Evolutionary conservation across 1,284 basidiomycete species (phyloP).

Genomic region (Macrocystidia cucumis): DNA sequence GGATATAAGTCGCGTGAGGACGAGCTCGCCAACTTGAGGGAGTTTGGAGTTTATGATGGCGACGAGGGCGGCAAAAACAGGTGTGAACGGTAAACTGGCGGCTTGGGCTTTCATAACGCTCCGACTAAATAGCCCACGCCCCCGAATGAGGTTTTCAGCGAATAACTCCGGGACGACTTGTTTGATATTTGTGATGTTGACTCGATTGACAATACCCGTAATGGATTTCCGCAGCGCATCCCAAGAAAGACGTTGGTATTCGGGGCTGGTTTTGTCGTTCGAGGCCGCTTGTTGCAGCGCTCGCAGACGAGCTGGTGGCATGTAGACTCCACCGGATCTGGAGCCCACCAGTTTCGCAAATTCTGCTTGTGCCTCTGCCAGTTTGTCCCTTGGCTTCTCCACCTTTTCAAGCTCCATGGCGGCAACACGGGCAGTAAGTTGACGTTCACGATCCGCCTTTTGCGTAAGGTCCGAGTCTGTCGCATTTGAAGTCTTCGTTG

Average conservation of each 20-base stretch:
- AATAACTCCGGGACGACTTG: conserved; percentile 93
- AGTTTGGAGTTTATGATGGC: conserved; percentile 97
- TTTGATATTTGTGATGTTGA: conserved; percentile 96
- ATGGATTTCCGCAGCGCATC: conserved; percentile 97
- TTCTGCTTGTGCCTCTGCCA: conserved; percentile 68
- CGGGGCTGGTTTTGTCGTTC: conserved; percentile 81
- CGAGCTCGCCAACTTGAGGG: conserved; percentile 91
- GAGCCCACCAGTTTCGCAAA: conserved; percentile 75
- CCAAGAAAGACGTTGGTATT: conserved; percentile 96
- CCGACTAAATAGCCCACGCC: conserved; percentile 83
- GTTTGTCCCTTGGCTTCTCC: conserved; percentile 39
- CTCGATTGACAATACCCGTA: conserved; percentile 99
- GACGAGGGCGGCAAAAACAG: conserved; percentile 92
- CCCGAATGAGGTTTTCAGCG: conserved; percentile 86
- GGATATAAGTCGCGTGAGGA: conserved; percentile 84
- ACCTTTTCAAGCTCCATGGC: conserved; percentile 67
- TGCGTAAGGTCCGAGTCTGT: conserved; percentile 74
- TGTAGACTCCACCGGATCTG: conserved; percentile 92
- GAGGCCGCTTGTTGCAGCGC: conserved; percentile 87
- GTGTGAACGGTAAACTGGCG: conserved; percentile 94
- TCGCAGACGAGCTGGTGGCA: conserved; percentile 89
- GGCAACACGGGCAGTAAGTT: conserved; percentile 66
- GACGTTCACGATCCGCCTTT: conserved; percentile 69
- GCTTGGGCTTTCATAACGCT: conserved; percentile 98
- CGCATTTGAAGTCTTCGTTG: conserved; percentile 49